These are phyloP conservation scores for Quercus agrifolia DNA, from an alignment of 306 rosid genomes.

Conservation along the genomic window DNA sequence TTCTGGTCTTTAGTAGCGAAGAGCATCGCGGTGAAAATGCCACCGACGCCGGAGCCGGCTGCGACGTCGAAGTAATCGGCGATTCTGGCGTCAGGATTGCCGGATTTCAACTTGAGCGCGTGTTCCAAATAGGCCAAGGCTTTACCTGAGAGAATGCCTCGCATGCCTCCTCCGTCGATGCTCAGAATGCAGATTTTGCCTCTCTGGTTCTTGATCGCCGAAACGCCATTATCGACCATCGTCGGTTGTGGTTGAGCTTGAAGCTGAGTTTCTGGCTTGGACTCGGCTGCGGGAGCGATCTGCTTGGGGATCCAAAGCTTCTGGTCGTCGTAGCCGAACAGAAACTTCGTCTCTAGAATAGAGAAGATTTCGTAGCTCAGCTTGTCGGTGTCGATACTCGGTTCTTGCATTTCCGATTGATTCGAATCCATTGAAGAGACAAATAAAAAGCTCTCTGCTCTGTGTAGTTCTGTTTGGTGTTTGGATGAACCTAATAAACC, in stretches of 20 bases:
- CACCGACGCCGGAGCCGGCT: conserved; percentile 87
- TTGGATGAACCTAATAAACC: not conserved
- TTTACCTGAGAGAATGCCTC: conserved; percentile 88
- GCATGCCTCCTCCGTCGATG: conserved; percentile 95
- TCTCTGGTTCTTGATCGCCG: conserved; percentile 83
- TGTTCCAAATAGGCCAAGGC: conserved; percentile 75
- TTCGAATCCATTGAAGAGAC: conserved; percentile 40
- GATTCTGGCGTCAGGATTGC: conserved; percentile 78
- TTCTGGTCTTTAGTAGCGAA: conserved; percentile 65
- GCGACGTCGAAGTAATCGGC: conserved; percentile 96
- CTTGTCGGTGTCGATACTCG: conserved; percentile 96
- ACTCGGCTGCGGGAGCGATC: conserved; percentile 38
- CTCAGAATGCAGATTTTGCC: conserved; percentile 93
- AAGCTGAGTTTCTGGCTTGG: conserved; percentile 36
- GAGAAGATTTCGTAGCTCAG: conserved; percentile 97
- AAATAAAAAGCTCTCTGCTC: not conserved
- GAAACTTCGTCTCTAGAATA: conserved; percentile 85
- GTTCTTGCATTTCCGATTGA: conserved; percentile 78
- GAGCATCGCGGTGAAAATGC: conserved; percentile 87
- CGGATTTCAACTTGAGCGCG: conserved; percentile 77
- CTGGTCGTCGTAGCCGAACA: conserved; percentile 94
- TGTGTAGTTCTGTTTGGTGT: not conserved
- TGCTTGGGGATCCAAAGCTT: conserved; percentile 92
- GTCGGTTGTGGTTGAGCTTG: not conserved
- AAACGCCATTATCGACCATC: conserved; percentile 23